phyloP scores from a whole-genome alignment of 1,139 yeast species.

The Lodderomyces orthopsilosis region DNA sequence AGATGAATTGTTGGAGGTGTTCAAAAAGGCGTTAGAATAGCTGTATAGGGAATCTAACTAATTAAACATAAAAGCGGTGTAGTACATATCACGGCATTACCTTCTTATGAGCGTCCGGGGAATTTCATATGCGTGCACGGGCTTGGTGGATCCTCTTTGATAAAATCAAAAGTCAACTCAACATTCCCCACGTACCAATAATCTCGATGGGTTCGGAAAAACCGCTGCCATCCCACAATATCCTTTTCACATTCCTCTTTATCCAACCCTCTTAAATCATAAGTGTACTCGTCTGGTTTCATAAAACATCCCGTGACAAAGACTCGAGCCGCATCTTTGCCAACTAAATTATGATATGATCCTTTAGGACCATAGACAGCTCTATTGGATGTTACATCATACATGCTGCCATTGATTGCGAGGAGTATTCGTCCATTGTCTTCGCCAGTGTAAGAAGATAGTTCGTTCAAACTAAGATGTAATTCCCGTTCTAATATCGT shows the following conservation, averaged over 20 bases:
- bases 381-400: slow-evolving; percentile 60
- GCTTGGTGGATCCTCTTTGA: slow-evolving; percentile 37
- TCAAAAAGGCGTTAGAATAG: slow-evolving; percentile 55
- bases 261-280: slow-evolving; percentile 65
- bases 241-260: slow-evolving; percentile 29
- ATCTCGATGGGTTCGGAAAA: slow-evolving; percentile 41
- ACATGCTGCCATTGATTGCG: slow-evolving; percentile 65
- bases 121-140: slow-evolving; percentile 37
- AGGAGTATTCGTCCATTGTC: slow-evolving; percentile 57
- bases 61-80: no score
- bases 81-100: no score
- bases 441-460: slow-evolving; percentile 54
- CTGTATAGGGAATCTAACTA: background rate
- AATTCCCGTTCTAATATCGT: slow-evolving; percentile 19
- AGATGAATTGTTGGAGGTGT: slow-evolving; percentile 52
- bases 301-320: slow-evolving; percentile 74
- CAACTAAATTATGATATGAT: slow-evolving; percentile 59
- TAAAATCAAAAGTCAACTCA: slow-evolving; percentile 8
- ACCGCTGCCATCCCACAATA: slow-evolving; percentile 50
- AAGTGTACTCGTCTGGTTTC: slow-evolving; percentile 55
- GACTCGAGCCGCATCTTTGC: slow-evolving; percentile 71
- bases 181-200: slow-evolving; percentile 71
- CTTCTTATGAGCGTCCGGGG: slow-evolving; percentile 23
- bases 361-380: slow-evolving; percentile 66
- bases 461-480: slow-evolving; percentile 44